phyloP scores from a whole-genome alignment of 139 green algal species.

The Volvox africanus region DNA sequence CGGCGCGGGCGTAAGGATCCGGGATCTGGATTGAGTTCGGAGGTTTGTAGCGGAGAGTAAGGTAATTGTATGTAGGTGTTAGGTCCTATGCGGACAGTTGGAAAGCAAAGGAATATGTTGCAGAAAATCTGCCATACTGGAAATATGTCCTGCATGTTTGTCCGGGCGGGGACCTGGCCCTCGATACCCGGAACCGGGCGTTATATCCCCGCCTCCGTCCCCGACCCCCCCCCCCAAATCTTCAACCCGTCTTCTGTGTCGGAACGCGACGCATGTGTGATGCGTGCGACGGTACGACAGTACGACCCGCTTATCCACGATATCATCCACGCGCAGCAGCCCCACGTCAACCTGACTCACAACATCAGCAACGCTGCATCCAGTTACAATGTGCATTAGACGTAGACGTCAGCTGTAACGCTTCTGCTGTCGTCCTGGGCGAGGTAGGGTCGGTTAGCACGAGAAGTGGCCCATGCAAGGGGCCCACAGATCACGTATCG shows the following conservation, averaged over 20 bases:
- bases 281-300: not conserved
- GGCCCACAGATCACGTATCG: no score
- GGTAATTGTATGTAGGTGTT: not conserved
- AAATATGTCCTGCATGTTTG: not conserved
- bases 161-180: not conserved
- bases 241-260: not conserved
- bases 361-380: not conserved
- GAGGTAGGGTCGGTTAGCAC: no score
- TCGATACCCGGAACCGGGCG: not conserved
- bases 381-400: no score
- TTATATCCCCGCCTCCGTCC: not conserved
- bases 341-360: slow-evolving; percentile 23
- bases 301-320: slow-evolving; percentile 25
- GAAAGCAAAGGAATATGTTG: not conserved
- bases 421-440: no score
- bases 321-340: slow-evolving; percentile 5
- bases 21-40: not conserved
- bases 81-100: not conserved
- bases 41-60: not conserved
- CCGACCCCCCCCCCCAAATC: not conserved
- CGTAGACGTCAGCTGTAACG: no score
- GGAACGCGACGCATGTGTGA: not conserved
- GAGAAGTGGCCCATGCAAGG: no score
- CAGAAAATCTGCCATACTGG: not conserved
- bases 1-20: not conserved